A percentile compares a stretch with the other conserved stretches of the same genome.
These are phyloP conservation scores for Mycena alexandri DNA, from an alignment of 768 basidiomycete species.

Conservation along the genomic window DNA sequence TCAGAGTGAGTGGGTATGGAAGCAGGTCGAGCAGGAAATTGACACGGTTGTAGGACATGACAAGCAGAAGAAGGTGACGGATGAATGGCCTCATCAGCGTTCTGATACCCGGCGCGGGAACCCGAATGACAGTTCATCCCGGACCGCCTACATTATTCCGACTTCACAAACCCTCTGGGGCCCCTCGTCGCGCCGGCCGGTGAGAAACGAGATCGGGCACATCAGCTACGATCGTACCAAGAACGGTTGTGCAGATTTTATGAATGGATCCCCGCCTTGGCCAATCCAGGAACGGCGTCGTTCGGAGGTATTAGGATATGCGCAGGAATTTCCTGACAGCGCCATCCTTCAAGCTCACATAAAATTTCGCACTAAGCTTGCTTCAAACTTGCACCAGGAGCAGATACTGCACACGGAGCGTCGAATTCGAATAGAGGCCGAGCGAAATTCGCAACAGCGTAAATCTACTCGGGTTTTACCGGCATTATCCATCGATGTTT, in stretches of 20 bases:
- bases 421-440: too few species aligned
- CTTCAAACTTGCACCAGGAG: neutral
- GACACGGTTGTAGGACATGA: too few species aligned
- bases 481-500: too few species aligned
- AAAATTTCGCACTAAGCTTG: neutral
- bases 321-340: neutral
- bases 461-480: too few species aligned
- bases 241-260: neutral
- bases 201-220: neutral
- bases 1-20: too few species aligned
- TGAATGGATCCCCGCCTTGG: neutral
- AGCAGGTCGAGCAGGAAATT: too few species aligned
- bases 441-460: too few species aligned
- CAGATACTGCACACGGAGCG: neutral
- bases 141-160: too few species aligned
- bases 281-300: neutral
- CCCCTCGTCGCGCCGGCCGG: neutral
- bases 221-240: neutral
- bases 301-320: neutral
- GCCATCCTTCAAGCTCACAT: neutral
- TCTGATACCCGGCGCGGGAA: too few species aligned
- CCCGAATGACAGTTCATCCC: too few species aligned
- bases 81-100: too few species aligned
- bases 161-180: neutral
- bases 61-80: too few species aligned